Evolutionary conservation across 1,284 basidiomycete species (phyloP), one percentile per base, ranked within the genome.

Genomic region (Trichosporon sp.): DNA sequence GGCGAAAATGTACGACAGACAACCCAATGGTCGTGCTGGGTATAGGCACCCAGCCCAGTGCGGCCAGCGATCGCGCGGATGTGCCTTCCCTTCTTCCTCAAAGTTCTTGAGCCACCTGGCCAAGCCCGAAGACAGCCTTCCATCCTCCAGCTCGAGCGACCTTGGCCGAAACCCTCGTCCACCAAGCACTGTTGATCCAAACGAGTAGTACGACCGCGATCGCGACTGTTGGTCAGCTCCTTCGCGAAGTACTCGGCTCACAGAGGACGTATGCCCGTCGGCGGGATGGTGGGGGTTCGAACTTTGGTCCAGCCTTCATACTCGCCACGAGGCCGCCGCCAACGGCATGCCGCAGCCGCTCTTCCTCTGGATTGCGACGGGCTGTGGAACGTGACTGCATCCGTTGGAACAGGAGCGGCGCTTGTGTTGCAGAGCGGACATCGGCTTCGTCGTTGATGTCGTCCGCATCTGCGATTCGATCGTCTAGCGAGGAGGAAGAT

Each of bases 271-370:
- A 63, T 2, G 23, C n/a, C 4, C 64, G 57, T 8, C 37, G 57
- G 4, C 36, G 49, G 2, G n/a, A 31, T 19, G 13, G 44, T 10
- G 23, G 23, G 10, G 21, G 8, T 25, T n/a, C 40, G 32, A 49
- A 4, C 69, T 71, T 29, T 70, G 59, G 49, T 13, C 49, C 49
- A n/a, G 49, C 49, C 61, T 76, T 76, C 73, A 76, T 76, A 61
- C 69, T 72, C 33, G 63, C 59, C 11, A 74, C 74, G 13, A 76
- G 54, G 56, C 64, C 60, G 0, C 74, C 74, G 14, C 73, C 73
- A 6, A 76, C 68, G 8, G 63, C 65, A 31, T 62, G 58, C 9
- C 59, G 60, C 3, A 61, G 54, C 13, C 21, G 63, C 19, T 44
- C 36, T 11, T 19, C 29, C 13, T 25, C 56, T 16, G 49, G 25